Evolutionary conservation across 805 yeast genomes (phyloP), one percentile per base, ranked within the genome.

Genomic region (Lipomyces sp.): DNA sequence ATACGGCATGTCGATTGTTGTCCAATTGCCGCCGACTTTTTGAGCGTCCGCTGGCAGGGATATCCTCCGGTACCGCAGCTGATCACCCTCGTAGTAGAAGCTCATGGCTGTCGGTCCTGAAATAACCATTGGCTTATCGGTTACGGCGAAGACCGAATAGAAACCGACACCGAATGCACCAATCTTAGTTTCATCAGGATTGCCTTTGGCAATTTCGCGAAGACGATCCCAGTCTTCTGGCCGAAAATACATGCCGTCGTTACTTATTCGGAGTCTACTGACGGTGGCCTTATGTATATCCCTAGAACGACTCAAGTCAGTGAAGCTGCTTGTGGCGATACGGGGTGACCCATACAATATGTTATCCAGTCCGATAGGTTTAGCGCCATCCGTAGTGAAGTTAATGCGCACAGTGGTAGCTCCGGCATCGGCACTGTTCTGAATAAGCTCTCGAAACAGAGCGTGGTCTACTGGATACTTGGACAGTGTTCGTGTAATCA

Each of bases 91-190:
- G 63, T 77, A 79, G 56, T 74, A 74, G 66, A 79, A 79, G 5
- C 74, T 69, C 80, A 80, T 78, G 48, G 77, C 75, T 7, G 73
- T 66, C 18, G 64, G 57, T 3, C 82, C 82, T 2, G 81, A 79
- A 45, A 78, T 92, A 33, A 90, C 85, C 73, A 87, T 76, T 2
- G 96, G 94, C 74, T 89, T 92, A 73, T 90, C 92, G 68, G 90
- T 89, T 85, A 90, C 86, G 73, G 90, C 94, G 51, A 89, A 93
- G 53, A 90, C 85, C 1, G 89, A 84, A 76, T 90, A 90, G 74
- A 87, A 89, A 0, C 82, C 82, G 6, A 79, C 82, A 4, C 82
- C 82, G 66, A 79, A 79, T 1, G 82, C 82, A 11, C 82, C 82
- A 39, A 79, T 80, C 60, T 79, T 79, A 15, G 79, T 65, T 63